Evolutionary conservation across 2,329 filamentous ascomycete genomes (phyloP).

Genomic region (Metarhizium humberi): DNA sequence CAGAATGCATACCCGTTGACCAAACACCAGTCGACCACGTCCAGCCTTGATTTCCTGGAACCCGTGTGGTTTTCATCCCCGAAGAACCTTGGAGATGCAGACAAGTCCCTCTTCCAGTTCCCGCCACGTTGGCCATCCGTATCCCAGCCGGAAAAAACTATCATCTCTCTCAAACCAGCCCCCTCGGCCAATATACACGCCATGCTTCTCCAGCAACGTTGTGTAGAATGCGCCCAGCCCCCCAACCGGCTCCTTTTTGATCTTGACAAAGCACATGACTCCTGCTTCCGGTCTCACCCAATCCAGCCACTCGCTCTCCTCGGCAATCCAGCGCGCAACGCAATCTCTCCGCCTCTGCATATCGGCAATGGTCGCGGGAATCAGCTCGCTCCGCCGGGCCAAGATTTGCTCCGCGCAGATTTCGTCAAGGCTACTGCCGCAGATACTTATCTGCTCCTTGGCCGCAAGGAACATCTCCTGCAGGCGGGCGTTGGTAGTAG

Average conservation of each 20-base stretch:
- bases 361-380: constrained; percentile 7
- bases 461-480: constrained; percentile 14
- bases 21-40: too few relatives aligned
- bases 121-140: constrained; percentile 14
- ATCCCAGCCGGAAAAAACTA: constrained; percentile 15
- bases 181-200: constrained; percentile 14
- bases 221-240: constrained; percentile 12
- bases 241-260: constrained; percentile 12
- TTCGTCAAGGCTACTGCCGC: constrained; percentile 13
- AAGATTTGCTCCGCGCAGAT: constrained; percentile 14
- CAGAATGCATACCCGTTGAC: too few relatives aligned
- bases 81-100: constrained; percentile 10
- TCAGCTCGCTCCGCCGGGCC: constrained; percentile 5
- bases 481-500: constrained; percentile 8
- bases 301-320: constrained; percentile 13
- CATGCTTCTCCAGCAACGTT: constrained; percentile 10
- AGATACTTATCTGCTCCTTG: constrained; percentile 16
- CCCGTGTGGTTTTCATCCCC: not conserved
- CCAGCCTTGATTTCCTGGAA: too few relatives aligned
- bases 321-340: constrained; percentile 12
- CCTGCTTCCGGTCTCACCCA: constrained; percentile 15
- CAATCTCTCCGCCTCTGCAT: constrained; percentile 13
- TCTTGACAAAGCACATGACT: constrained; percentile 14
- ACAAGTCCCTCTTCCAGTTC: constrained; percentile 13
- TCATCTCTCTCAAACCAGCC: constrained; percentile 16